These are phyloP conservation scores for Cutaneotrichosporon sp. DNA, from an alignment of 1,284 basidiomycete species.

Conservation along the genomic window DNA sequence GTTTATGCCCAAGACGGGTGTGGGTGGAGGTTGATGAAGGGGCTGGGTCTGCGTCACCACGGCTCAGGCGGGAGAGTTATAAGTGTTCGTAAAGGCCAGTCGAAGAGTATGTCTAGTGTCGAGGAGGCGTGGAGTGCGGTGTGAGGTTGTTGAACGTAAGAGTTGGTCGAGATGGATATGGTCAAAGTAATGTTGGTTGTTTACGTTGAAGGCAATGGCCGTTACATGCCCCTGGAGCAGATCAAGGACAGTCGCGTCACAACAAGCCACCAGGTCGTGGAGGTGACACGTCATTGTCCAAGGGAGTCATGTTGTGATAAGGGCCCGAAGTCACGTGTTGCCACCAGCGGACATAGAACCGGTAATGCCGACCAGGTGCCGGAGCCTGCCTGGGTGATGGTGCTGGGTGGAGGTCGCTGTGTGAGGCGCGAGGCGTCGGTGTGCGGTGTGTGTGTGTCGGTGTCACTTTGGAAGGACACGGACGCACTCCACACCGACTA, in stretches of 20 bases:
- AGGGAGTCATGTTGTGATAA: background rate
- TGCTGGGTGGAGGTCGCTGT: background rate
- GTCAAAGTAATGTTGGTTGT: too few relatives aligned
- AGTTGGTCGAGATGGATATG: too few relatives aligned
- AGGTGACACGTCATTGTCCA: conserved; percentile 12
- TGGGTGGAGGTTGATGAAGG: background rate
- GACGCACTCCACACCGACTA: background rate
- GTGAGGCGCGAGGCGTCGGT: too few relatives aligned
- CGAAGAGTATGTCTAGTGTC: background rate
- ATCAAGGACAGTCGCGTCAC: background rate
- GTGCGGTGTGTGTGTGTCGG: too few relatives aligned
- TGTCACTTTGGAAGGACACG: too few relatives aligned
- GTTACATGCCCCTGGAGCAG: too few relatives aligned
- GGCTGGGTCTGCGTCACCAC: background rate
- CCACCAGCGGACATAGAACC: background rate
- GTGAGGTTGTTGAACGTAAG: too few relatives aligned
- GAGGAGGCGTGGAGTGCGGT: too few relatives aligned
- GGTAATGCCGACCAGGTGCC: background rate
- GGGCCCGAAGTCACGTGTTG: background rate
- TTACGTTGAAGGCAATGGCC: too few relatives aligned
- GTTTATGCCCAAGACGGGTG: background rate
- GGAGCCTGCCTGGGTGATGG: background rate
- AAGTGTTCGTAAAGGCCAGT: background rate
- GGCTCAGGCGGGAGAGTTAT: background rate
- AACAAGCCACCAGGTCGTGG: background rate